phyloP scores from a whole-genome alignment of 2,329 filamentous ascomycete species.

The Tolypocladium ophioglossoides region DNA sequence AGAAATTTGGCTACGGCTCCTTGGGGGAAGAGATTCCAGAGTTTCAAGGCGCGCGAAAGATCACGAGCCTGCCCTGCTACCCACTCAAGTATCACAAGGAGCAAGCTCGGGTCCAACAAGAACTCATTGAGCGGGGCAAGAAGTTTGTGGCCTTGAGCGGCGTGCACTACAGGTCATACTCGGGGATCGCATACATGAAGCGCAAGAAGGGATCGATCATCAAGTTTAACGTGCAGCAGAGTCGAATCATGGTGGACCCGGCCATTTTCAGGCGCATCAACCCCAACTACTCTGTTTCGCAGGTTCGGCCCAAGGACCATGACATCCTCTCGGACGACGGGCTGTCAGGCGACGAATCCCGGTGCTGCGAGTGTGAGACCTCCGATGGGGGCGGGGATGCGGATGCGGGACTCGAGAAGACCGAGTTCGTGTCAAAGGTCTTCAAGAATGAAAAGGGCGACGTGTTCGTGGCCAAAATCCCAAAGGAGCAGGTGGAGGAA shows the following conservation, averaged over 20 bases:
- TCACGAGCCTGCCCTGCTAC: conserved; percentile 66
- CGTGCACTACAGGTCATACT: conserved; percentile 72
- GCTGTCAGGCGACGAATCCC: conserved; percentile 29
- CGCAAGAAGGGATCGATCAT: conserved; percentile 53
- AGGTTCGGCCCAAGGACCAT: conserved; percentile 61
- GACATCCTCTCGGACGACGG: conserved; percentile 44
- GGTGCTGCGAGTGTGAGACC: conserved; percentile 24
- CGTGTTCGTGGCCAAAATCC: conserved; percentile 18
- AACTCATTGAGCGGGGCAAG: conserved; percentile 71
- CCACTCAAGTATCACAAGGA: conserved; percentile 74
- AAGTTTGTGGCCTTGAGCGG: conserved; percentile 74
- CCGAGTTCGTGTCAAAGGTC: conserved; percentile 40
- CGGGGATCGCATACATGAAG: conserved; percentile 79
- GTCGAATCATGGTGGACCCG: conserved; percentile 80
- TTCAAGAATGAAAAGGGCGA: conserved; percentile 33
- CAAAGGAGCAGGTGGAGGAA: conserved; percentile 20
- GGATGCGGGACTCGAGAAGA: conserved; percentile 27
- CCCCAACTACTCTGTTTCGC: conserved; percentile 72
- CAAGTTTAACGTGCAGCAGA: conserved; percentile 78
- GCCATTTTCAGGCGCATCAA: conserved; percentile 74
- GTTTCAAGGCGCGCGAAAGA: conserved; percentile 76
- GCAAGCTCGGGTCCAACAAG: conserved; percentile 49
- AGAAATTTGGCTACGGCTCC: conserved; percentile 67
- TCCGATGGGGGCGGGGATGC: conserved; percentile 31
- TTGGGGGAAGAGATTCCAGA: conserved; percentile 58